A percentile compares a stretch with the other conserved stretches of the same genome.
phyloP scores from a whole-genome alignment of 163 green algal genomes.

The Chlorella variabilis region DNA sequence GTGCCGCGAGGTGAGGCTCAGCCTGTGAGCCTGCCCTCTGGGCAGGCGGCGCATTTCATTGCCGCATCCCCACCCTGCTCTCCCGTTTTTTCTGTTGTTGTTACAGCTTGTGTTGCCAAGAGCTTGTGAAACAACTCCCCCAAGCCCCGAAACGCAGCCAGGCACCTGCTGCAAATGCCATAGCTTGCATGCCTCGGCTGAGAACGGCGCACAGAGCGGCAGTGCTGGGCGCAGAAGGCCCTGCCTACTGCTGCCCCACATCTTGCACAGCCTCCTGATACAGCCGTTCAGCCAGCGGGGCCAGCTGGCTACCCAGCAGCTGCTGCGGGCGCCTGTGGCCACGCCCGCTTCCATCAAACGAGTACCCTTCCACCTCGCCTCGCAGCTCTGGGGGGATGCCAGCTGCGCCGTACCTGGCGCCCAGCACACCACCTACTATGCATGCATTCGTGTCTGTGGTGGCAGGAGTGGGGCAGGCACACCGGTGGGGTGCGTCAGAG shows the following conservation, averaged over 20 bases:
- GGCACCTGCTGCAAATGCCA: too few species aligned
- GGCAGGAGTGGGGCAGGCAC: not conserved
- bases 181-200: too few species aligned
- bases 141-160: too few species aligned
- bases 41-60: too few species aligned
- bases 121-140: too few species aligned
- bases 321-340: not conserved
- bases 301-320: not conserved
- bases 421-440: slow-evolving; percentile 66
- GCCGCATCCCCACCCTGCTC: too few species aligned
- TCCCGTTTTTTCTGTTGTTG: too few species aligned
- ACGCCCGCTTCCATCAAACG: not conserved
- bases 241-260: not conserved
- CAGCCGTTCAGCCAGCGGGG: not conserved
- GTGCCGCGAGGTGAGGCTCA: not conserved
- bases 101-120: too few species aligned
- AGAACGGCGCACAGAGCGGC: too few species aligned
- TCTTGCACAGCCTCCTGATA: not conserved
- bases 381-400: slow-evolving; percentile 31
- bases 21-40: too few species aligned
- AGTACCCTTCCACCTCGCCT: not conserved
- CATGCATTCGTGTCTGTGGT: slow-evolving; percentile 63
- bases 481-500: too few species aligned
- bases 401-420: slow-evolving; percentile 52
- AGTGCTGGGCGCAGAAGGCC: too few species aligned